phyloP scores from a whole-genome alignment of 1,139 yeast species.

The Taiozyma sp. region DNA sequence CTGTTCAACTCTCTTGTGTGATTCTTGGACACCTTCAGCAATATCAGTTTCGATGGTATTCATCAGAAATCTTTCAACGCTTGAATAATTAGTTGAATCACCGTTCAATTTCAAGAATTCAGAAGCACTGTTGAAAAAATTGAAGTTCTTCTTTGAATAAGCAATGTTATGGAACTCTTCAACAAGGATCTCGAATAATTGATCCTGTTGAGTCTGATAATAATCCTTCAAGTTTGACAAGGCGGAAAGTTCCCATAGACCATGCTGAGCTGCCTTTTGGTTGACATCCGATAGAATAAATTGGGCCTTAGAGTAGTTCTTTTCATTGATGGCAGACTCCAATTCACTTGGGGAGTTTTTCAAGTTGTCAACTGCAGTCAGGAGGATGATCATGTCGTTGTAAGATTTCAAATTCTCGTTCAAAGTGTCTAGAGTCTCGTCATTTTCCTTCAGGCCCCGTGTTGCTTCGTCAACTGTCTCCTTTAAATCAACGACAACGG shows the following conservation, averaged over 20 bases:
- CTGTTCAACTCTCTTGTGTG: constrained; percentile 35
- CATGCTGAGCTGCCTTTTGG: constrained; percentile 50
- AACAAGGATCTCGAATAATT: constrained; percentile 62
- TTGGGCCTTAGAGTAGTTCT: constrained; percentile 67
- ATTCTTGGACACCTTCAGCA: constrained; percentile 39
- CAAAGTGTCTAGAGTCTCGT: constrained; percentile 48
- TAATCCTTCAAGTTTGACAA: constrained; percentile 52
- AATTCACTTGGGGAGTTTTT: constrained; percentile 54
- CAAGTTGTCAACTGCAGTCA: constrained; percentile 64
- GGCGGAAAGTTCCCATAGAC: constrained; percentile 58
- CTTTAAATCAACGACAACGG: constrained; percentile 44
- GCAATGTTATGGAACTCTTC: constrained; percentile 75
- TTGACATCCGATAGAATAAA: constrained; percentile 52
- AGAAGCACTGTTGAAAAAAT: constrained; percentile 12
- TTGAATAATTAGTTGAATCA: constrained; percentile 32
- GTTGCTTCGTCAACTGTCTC: constrained; percentile 37
- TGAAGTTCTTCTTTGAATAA: constrained; percentile 45
- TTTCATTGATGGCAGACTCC: constrained; percentile 61
- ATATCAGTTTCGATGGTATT: constrained; percentile 56
- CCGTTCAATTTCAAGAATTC: constrained; percentile 4
- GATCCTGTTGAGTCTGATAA: constrained; percentile 56
- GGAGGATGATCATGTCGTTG: constrained; percentile 62
- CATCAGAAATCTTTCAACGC: constrained; percentile 49
- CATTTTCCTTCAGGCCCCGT: constrained; percentile 33
- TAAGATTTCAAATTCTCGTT: constrained; percentile 58